A percentile compares a stretch with the other conserved stretches of the same genome.
These are phyloP conservation scores for Karstenula rhodostoma DNA, from an alignment of 2,329 filamentous ascomycete genomes.

Conservation along the genomic window DNA sequence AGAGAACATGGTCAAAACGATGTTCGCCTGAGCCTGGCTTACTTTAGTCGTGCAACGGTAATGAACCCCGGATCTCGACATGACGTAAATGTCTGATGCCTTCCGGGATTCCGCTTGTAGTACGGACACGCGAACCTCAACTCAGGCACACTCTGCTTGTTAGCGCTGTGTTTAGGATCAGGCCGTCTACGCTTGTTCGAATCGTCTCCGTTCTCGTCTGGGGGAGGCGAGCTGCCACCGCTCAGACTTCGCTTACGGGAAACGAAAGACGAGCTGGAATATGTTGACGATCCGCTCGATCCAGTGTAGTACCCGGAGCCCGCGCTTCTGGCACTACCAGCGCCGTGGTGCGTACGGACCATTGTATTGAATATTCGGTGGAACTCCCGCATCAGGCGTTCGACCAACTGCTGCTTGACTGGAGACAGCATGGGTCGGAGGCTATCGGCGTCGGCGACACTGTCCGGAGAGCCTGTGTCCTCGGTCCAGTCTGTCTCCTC, in stretches of 20 bases:
- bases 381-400: slow-evolving; percentile 33
- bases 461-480: slow-evolving; percentile 28
- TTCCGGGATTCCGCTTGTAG: slow-evolving; percentile 35
- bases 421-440: slow-evolving; percentile 29
- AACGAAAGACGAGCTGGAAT: slow-evolving; percentile 27
- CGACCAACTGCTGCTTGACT: slow-evolving; percentile 28
- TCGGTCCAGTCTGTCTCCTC: slow-evolving; percentile 38
- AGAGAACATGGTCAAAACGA: not conserved
- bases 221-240: slow-evolving; percentile 27
- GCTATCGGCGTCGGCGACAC: slow-evolving; percentile 24
- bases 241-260: slow-evolving; percentile 34
- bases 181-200: slow-evolving; percentile 31
- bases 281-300: slow-evolving; percentile 22
- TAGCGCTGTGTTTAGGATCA: slow-evolving; percentile 17
- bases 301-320: slow-evolving; percentile 15
- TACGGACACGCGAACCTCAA: slow-evolving; percentile 33
- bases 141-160: slow-evolving; percentile 22
- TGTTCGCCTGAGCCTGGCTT: slow-evolving; percentile 7
- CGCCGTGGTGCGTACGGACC: slow-evolving; percentile 19
- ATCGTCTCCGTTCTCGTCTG: slow-evolving; percentile 31
- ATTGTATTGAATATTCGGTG: slow-evolving; percentile 25
- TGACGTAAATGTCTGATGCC: slow-evolving; percentile 34
- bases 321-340: slow-evolving; percentile 16
- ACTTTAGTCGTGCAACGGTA: slow-evolving; percentile 34
- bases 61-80: slow-evolving; percentile 36